phyloP scores from a whole-genome alignment of 2,329 filamentous ascomycete species.

The Fusarium drepaniforme region DNA sequence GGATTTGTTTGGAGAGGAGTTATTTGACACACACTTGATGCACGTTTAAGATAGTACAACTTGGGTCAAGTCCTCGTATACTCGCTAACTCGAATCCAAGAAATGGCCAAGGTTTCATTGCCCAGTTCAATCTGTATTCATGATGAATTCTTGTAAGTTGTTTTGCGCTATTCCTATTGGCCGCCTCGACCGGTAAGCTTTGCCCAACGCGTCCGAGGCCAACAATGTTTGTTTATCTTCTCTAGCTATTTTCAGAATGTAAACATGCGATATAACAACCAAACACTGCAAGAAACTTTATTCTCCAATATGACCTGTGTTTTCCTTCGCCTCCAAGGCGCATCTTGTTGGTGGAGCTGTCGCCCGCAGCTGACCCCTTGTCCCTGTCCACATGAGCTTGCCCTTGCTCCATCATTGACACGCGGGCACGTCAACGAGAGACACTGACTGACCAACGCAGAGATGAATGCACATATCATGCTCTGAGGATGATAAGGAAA shows the following conservation, averaged over 20 bases:
- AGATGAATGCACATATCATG: background rate
- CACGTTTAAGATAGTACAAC: background rate
- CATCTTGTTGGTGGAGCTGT: background rate
- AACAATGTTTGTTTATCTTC: background rate
- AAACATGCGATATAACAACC: background rate
- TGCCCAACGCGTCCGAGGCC: background rate
- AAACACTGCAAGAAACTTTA: background rate
- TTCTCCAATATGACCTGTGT: background rate
- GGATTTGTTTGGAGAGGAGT: background rate
- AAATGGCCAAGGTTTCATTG: background rate
- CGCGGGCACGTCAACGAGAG: background rate
- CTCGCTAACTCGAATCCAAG: background rate
- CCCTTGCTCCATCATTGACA: background rate
- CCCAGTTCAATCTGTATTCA: background rate
- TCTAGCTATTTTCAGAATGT: background rate
- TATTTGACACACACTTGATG: background rate
- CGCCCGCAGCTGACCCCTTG: background rate
- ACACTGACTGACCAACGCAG: background rate
- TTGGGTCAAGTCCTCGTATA: background rate
- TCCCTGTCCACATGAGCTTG: constrained; percentile 10
- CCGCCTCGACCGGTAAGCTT: background rate
- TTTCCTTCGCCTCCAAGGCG: background rate
- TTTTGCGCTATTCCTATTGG: background rate
- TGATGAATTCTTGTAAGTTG: background rate
- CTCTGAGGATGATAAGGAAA: background rate